Conservation (phyloP, 2,329 filamentous ascomycete genomes). For the Alternaria dauci region DNA sequence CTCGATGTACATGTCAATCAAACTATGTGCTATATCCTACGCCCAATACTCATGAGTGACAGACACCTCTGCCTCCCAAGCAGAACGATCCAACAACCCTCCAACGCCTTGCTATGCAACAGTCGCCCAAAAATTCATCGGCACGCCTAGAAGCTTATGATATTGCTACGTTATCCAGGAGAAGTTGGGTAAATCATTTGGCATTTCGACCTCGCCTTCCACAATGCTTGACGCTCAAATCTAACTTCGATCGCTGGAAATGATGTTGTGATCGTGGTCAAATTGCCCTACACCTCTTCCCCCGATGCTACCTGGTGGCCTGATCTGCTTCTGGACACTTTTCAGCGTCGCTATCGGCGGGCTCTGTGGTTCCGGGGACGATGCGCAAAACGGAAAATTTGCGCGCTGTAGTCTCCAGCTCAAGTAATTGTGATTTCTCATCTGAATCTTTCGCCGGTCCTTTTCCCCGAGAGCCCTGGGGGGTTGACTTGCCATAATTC, state of each 20-base stretch:
- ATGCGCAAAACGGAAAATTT: neutral
- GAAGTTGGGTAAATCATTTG: neutral
- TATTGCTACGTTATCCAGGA: neutral
- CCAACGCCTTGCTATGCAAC: neutral
- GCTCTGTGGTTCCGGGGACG: neutral
- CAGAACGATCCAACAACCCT: too few species aligned
- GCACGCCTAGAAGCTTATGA: neutral
- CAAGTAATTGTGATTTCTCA: neutral
- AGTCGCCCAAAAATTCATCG: fast-evolving
- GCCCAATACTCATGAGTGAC: neutral
- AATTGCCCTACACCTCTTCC: neutral
- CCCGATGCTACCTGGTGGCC: neutral
- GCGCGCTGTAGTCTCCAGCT: neutral
- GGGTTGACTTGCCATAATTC: neutral
- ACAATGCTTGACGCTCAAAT: too few species aligned
- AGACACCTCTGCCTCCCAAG: neutral
- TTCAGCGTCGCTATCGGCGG: neutral
- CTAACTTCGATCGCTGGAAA: neutral
- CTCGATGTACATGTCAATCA: neutral
- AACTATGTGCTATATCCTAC: neutral
- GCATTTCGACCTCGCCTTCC: neutral
- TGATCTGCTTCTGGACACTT: neutral
- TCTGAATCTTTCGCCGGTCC: too few species aligned
- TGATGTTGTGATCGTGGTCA: neutral
- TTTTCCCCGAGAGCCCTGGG: fast-evolving